Base-by-base conservation (phyloP, 78 protist species). In the Planoprotostelium fungivorum region DNA sequence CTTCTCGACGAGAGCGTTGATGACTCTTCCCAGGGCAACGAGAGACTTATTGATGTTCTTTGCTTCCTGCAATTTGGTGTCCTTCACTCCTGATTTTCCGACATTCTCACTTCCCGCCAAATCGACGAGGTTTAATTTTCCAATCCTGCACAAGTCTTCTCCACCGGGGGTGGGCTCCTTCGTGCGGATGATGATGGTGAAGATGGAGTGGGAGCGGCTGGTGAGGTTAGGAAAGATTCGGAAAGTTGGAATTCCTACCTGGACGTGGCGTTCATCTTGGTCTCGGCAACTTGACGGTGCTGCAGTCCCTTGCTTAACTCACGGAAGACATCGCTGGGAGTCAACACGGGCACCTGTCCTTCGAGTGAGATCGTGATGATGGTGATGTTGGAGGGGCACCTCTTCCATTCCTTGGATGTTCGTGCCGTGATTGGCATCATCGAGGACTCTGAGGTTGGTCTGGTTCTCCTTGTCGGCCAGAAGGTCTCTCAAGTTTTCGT, bases 61-160 rank as follows among this genome's bases (percentile, higher is more conserved):
- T 0, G 99, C 98, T 91, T 98, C 94, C 39, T 88, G 23, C 85
- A 89, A 35, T 9, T 91, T 25, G 34, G 92, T 93, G 36, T 88
- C 83, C 28, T 35, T 39, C n/a, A 96, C 97, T 0, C 98, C 99
- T 38, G 96, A 87, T 83, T 96, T 88, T 34, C 94, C 96, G 34
- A 98, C 93, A 91, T 96, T 95, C 87, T 98, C 99, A 0, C 94
- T 87, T 34, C 99, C 99, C 1, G 99, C 99, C 28, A 98, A 88
- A 91, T 98, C 99, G 16, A 98, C 99, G 83, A 98, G 90, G 91
- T 98, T 93, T 87, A 98, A 85, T 90, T 97, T 98, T 29, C 99
- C 99, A 63, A 91, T 95, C 37, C 90, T 86, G 84, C 96, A 34
- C 34, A 97, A 84, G 63, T 97, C 98, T 86, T 96, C 97, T 0